Evolutionary conservation across 345 rosid genomes (phyloP), one percentile per base, ranked within the genome.

Genomic region (Hypericum androsaemum): DNA sequence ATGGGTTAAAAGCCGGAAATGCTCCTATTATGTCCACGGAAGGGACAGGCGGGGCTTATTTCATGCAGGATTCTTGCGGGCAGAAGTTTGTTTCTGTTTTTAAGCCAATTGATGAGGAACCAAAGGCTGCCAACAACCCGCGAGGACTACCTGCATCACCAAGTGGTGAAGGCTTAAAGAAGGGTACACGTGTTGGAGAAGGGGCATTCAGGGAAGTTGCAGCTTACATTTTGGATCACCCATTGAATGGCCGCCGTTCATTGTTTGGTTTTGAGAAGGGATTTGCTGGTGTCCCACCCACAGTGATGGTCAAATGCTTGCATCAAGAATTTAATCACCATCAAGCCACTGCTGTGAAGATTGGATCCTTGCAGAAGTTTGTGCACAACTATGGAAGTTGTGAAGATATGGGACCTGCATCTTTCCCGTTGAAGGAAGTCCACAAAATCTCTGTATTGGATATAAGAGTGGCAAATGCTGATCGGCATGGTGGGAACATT

Each of bases 21-120:
- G 52, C 39, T 58, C 76, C 79, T 5, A 62, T 75, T 14, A 65
- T 60, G 58, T 75, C 76, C 8, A 64, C 54, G 68, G 76, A 75
- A 52, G 79, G 79, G 12, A 61, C 74, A 0, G 79, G 79, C 14
- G 79, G 79, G 22, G 61, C 79, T 58, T 75, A 75, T 53, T 71
- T 75, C 68, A 45, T 75, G 73, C 79, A 52, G 61, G 74, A 65
- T 62, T 52, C 71, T 14, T 44, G 13, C 5, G 76, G 76, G 13
- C 54, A 61, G 61, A 64, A 54, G 53, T 47, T 58, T 61, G 65
- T 71, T 58, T 75, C 79, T 46, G 79, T 75, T 56, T 75, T 75
- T 41, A 75, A 75, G 69, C 79, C 79, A 8, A 58, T 68, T 41
- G 79, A 75, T 5, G 79, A 75, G 68, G 80, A 75, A 52, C 80